Evolutionary conservation across 495 filamentous ascomycete genomes (phyloP).

Genomic region (Apodospora peruviana): DNA sequence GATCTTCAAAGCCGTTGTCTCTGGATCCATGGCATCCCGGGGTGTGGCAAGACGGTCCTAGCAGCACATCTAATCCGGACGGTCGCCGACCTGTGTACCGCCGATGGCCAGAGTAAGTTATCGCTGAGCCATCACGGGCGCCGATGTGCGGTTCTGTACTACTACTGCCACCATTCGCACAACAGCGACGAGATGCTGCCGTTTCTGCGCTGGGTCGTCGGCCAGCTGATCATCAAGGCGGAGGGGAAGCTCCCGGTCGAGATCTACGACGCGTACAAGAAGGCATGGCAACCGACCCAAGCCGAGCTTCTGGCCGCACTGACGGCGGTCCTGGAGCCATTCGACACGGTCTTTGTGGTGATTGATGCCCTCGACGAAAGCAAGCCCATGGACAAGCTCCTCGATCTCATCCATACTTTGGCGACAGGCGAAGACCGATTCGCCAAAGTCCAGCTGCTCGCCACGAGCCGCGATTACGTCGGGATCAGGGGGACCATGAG

Average conservation of each 20-base stretch:
- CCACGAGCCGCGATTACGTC: conserved; percentile 35
- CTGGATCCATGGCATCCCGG: conserved; percentile 38
- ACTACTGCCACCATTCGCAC: conserved; percentile 33
- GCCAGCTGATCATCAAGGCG: conserved; percentile 28
- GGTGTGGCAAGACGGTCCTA: conserved; percentile 37
- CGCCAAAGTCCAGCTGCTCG: conserved; percentile 29
- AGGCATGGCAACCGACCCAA: conserved; percentile 7
- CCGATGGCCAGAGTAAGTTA: conserved; percentile 1
- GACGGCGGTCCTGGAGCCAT: background rate
- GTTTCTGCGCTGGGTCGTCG: conserved; percentile 22
- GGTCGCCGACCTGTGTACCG: conserved; percentile 2
- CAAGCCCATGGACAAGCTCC: conserved; percentile 11
- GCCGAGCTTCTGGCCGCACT: conserved; percentile 8
- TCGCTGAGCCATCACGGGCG: background rate
- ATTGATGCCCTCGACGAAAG: conserved; percentile 33
- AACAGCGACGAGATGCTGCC: conserved; percentile 25
- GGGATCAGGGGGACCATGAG: conserved; percentile 25
- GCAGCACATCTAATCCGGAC: conserved; percentile 27
- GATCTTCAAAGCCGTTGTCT: conserved; percentile 14
- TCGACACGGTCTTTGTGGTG: conserved; percentile 18
- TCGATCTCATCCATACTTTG: conserved; percentile 17
- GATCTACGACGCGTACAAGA: conserved; percentile 6
- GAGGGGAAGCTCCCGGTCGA: conserved; percentile 12
- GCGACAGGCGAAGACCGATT: conserved; percentile 20
- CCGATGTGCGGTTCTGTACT: conserved; percentile 18